These are phyloP conservation scores for Sporisorium scitamineum DNA, from an alignment of 1,284 basidiomycete species.

Conservation along the genomic window DNA sequence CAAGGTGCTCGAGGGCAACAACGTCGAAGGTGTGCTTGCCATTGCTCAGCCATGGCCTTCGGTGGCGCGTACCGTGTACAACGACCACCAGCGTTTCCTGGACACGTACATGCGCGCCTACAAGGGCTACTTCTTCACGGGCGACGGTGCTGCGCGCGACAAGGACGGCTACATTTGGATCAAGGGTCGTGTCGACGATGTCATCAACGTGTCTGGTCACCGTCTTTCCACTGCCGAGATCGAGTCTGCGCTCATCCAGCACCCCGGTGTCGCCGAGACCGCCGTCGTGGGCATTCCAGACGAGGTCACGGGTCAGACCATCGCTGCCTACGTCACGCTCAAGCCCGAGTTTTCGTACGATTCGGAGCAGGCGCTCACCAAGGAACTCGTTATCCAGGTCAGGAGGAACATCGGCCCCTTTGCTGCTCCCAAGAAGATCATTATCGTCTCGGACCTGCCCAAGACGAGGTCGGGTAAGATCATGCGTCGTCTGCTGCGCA, in stretches of 20 bases:
- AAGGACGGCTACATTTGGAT: conserved; percentile 91
- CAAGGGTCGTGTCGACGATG: conserved; percentile 94
- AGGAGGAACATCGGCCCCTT: conserved; percentile 75
- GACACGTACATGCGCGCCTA: conserved; percentile 89
- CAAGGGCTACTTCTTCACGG: conserved; percentile 87
- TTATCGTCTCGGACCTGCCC: conserved; percentile 86
- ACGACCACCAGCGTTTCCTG: conserved; percentile 89
- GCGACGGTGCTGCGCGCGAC: conserved; percentile 94
- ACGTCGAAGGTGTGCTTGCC: conserved; percentile 90
- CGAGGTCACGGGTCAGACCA: conserved; percentile 68
- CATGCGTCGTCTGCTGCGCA: conserved; percentile 92
- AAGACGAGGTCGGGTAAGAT: conserved; percentile 98
- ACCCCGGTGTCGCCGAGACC: conserved; percentile 94
- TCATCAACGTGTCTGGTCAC: conserved; percentile 82
- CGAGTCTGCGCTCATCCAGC: conserved; percentile 92
- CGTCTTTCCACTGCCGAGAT: conserved; percentile 97
- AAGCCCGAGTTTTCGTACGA: conserved; percentile 80
- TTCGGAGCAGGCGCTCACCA: conserved; percentile 79
- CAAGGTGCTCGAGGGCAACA: conserved; percentile 81
- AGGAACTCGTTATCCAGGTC: conserved; percentile 93
- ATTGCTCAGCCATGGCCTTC: conserved; percentile 93
- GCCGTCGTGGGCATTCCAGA: conserved; percentile 72
- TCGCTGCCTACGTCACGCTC: conserved; percentile 72
- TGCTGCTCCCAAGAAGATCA: conserved; percentile 88
- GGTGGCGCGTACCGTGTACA: conserved; percentile 92